Evolutionary conservation across 139 green algal genomes (phyloP).

Genomic region (Pseudopediastrum boryanum): DNA sequence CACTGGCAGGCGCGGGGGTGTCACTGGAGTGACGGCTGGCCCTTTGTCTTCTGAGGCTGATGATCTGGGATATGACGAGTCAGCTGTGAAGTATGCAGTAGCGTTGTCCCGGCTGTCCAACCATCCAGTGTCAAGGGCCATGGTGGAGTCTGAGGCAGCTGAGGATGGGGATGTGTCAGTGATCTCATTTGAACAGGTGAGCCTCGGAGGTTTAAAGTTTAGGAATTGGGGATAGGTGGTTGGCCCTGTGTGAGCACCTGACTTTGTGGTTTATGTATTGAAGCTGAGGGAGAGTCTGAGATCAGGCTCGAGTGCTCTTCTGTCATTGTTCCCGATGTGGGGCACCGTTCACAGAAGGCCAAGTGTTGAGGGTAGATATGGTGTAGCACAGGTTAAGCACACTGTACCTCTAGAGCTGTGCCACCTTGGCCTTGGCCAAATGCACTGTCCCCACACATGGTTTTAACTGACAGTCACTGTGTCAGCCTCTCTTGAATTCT

Average conservation of each 20-base stretch:
- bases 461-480: too few species aligned
- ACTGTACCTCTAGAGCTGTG: too few species aligned
- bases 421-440: too few species aligned
- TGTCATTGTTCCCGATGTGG: not conserved
- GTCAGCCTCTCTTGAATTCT: too few species aligned
- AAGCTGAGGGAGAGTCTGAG: too few species aligned
- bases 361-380: too few species aligned
- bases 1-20: not conserved
- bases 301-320: not conserved
- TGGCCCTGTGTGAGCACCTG: constrained; percentile 2
- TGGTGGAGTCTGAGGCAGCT: constrained; percentile 39
- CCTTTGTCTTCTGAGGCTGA: not conserved
- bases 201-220: not conserved
- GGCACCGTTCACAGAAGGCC: too few species aligned
- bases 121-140: constrained; percentile 57
- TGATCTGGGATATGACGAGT: constrained; percentile 21
- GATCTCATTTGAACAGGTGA: constrained; percentile 39
- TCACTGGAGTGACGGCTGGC: not conserved
- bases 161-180: constrained; percentile 28
- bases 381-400: too few species aligned
- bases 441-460: too few species aligned
- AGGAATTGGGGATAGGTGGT: not conserved
- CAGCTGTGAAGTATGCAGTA: constrained; percentile 49
- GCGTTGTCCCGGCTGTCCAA: constrained; percentile 51
- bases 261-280: too few species aligned